These are phyloP conservation scores for Penicillium paradoxum DNA, from an alignment of 495 filamentous ascomycete genomes.

Conservation along the genomic window DNA sequence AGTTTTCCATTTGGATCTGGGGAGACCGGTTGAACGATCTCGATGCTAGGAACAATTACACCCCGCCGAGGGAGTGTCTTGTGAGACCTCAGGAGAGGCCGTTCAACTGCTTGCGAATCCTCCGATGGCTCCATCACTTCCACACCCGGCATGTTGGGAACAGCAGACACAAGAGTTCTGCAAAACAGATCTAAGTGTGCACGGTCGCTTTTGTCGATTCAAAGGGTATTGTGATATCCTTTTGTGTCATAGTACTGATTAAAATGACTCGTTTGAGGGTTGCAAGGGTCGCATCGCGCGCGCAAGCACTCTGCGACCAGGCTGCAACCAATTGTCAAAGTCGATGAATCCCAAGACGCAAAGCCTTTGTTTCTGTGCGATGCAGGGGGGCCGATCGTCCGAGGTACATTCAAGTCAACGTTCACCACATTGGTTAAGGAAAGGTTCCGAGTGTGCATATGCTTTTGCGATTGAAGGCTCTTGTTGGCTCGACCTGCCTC, in stretches of 20 bases:
- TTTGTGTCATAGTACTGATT: conserved; percentile 7
- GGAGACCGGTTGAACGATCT: conserved; percentile 24
- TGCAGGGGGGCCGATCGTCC: conserved; percentile 19
- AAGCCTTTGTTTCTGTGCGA: conserved; percentile 9
- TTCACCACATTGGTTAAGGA: not conserved
- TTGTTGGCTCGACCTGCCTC: not conserved
- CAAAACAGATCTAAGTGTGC: not conserved
- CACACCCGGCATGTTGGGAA: conserved; percentile 34
- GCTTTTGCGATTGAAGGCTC: not conserved
- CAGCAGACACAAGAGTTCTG: not conserved
- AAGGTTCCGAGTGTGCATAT: not conserved
- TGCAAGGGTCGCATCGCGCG: conserved; percentile 16
- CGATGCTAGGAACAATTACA: conserved; percentile 21
- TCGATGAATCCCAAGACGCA: conserved; percentile 5
- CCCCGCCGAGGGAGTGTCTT: conserved; percentile 41
- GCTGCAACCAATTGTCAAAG: conserved; percentile 4
- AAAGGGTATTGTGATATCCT: not conserved
- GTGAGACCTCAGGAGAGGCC: conserved; percentile 41
- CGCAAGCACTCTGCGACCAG: conserved; percentile 2
- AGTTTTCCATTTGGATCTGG: conserved; percentile 22
- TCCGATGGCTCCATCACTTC: conserved; percentile 29
- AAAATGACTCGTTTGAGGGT: conserved; percentile 2
- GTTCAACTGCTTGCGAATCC: conserved; percentile 28
- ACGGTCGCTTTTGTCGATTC: not conserved
- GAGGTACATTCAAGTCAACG: conserved; percentile 6